Conservation (phyloP, 495 filamentous ascomycete species). For the Tuber umbilicatum region DNA sequence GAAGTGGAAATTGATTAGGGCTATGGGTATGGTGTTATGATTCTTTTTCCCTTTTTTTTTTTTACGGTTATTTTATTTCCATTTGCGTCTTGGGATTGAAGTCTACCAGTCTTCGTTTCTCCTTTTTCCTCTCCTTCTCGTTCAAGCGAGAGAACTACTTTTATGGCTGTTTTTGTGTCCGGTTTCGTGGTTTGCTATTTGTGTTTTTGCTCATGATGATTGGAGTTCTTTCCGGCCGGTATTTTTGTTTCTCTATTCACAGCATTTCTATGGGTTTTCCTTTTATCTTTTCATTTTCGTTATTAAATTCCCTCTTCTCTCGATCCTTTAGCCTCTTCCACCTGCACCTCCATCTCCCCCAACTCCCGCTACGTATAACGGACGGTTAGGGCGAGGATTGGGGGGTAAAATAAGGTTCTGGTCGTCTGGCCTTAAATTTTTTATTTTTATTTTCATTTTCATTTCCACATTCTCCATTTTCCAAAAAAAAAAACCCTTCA, state of each 20-base stretch:
- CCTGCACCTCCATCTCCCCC: not conserved
- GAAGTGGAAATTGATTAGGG: not conserved
- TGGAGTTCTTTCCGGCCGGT: not conserved
- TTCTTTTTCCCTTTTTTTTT: not conserved
- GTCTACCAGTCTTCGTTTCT: not conserved
- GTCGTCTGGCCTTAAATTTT: not conserved
- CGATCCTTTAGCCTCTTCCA: not conserved
- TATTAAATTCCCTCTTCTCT: not conserved
- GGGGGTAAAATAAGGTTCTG: not conserved
- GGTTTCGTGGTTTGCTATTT: not conserved
- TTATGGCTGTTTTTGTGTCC: not conserved
- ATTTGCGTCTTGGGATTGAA: not conserved
- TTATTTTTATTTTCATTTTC: not conserved
- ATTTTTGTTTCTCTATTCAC: not conserved
- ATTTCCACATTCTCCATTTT: not conserved
- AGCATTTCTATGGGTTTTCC: slow-evolving; percentile 3
- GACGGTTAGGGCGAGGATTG: not conserved
- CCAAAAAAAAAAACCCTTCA: not conserved
- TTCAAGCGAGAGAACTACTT: not conserved
- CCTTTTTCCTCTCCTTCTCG: not conserved
- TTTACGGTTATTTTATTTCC: not conserved
- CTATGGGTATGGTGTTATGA: slow-evolving; percentile 5
- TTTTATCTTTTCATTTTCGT: not conserved
- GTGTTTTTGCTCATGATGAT: slow-evolving; percentile 5
- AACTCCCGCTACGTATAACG: not conserved